Evolutionary conservation across 2,329 filamentous ascomycete species (phyloP).

Genomic region (Scortechinia acanthostroma): DNA sequence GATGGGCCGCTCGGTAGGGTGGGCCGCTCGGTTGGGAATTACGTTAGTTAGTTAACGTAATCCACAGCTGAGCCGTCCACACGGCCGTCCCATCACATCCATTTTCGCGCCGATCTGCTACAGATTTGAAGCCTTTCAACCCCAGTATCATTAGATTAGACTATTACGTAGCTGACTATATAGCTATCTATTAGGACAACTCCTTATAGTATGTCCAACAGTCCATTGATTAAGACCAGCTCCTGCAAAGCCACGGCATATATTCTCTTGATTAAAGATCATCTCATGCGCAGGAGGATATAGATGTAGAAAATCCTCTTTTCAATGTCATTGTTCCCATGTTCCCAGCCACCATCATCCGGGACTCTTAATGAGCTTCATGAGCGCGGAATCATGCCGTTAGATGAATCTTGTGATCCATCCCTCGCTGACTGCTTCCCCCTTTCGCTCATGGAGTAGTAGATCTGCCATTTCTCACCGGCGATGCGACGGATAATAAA

Average conservation of each 20-base stretch:
- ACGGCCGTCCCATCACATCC: neutral
- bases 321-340: neutral
- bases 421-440: too few relatives aligned
- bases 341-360: neutral
- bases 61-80: neutral
- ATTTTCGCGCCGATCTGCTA: neutral
- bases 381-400: too few relatives aligned
- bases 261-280: neutral
- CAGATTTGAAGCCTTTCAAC: neutral
- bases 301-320: conserved; percentile 1
- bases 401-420: too few relatives aligned
- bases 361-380: too few relatives aligned
- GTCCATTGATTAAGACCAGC: neutral
- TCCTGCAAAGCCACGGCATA: neutral
- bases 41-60: too few relatives aligned
- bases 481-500: too few relatives aligned
- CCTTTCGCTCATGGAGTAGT: too few relatives aligned
- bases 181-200: conserved; percentile 1
- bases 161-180: neutral
- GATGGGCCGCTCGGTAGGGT: too few relatives aligned
- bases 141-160: neutral
- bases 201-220: neutral
- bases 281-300: neutral
- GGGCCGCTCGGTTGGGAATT: too few relatives aligned
- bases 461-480: too few relatives aligned